Percentiles rank a stretch among this genome's conserved stretches.
These are phyloP conservation scores for Flagelloscypha sp. DNA, from an alignment of 768 basidiomycete species.

Conservation along the genomic window DNA sequence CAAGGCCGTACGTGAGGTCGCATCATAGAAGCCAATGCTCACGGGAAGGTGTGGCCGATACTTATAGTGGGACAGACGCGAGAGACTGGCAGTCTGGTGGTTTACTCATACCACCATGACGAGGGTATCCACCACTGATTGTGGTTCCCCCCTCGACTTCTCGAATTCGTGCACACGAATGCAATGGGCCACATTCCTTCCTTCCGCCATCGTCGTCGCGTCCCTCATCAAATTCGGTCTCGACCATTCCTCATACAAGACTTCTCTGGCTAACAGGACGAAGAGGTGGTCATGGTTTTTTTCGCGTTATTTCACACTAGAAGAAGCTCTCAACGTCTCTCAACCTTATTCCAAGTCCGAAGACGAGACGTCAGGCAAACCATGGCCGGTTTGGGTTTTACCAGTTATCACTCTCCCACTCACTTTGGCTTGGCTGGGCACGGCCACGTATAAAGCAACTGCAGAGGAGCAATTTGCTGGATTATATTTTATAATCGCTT, in stretches of 20 bases:
- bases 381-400: conserved; percentile 35
- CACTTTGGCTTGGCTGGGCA: conserved; percentile 31
- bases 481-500: conserved; percentile 25
- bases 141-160: too few species aligned
- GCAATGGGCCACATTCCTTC: conserved; percentile 21
- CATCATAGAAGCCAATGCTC: too few species aligned
- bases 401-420: conserved; percentile 30
- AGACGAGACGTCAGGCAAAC: not conserved
- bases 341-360: too few species aligned
- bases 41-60: too few species aligned
- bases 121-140: too few species aligned
- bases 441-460: conserved; percentile 26
- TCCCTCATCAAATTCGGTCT: conserved; percentile 19
- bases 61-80: too few species aligned
- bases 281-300: conserved; percentile 13
- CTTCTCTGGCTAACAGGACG: conserved; percentile 20
- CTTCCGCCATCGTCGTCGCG: conserved; percentile 22
- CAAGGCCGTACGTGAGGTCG: too few species aligned
- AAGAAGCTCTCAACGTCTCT: too few species aligned
- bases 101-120: too few species aligned
- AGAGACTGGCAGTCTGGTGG: too few species aligned
- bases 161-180: conserved; percentile 20
- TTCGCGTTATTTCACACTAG: conserved; percentile 20
- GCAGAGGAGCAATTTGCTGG: conserved; percentile 14
- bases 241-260: too few species aligned